A percentile compares a stretch with the other conserved stretches of the same genome.
These are phyloP conservation scores for Pseudopyrenochaeta lycopersici DNA, from an alignment of 2,329 filamentous ascomycete species.

Conservation along the genomic window DNA sequence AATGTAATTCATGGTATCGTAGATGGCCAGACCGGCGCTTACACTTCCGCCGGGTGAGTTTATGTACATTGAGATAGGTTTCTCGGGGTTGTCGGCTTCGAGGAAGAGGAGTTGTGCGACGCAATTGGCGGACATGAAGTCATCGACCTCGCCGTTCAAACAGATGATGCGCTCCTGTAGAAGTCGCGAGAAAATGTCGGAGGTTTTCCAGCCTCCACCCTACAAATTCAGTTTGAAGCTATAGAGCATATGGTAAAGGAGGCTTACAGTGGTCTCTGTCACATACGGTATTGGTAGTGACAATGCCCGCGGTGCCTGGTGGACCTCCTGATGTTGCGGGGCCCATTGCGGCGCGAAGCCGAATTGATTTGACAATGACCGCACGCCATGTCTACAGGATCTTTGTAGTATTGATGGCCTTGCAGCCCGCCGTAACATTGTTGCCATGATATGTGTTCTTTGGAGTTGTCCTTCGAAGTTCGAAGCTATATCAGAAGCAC, in stretches of 20 bases:
- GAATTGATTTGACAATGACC: slow-evolving; percentile 35
- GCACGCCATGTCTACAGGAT: slow-evolving; percentile 20
- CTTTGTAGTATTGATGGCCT: slow-evolving; percentile 24
- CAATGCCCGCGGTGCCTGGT: slow-evolving; percentile 41
- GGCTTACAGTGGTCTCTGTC: slow-evolving; percentile 58
- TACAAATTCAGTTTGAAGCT: slow-evolving; percentile 44
- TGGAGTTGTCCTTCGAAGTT: slow-evolving; percentile 8
- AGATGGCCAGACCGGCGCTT: slow-evolving; percentile 85
- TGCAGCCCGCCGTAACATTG: slow-evolving; percentile 35
- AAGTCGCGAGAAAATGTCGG: slow-evolving; percentile 58
- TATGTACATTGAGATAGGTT: slow-evolving; percentile 97
- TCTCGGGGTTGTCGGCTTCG: slow-evolving; percentile 93
- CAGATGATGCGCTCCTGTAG: slow-evolving; percentile 88
- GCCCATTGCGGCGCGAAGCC: slow-evolving; percentile 33
- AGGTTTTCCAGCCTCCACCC: slow-evolving; percentile 62
- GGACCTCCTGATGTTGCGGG: slow-evolving; percentile 23
- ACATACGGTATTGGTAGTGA: slow-evolving; percentile 60
- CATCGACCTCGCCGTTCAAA: slow-evolving; percentile 90
- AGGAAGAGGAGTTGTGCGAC: slow-evolving; percentile 97
- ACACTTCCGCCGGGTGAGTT: slow-evolving; percentile 95
- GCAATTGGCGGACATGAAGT: slow-evolving; percentile 88
- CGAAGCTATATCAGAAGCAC: slow-evolving; percentile 13
- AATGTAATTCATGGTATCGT: slow-evolving; percentile 99
- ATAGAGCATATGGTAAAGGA: not conserved
- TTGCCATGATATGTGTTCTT: slow-evolving; percentile 40